These are phyloP conservation scores for Rhizophora apiculata DNA, from an alignment of 345 rosid genomes.

Conservation along the genomic window DNA sequence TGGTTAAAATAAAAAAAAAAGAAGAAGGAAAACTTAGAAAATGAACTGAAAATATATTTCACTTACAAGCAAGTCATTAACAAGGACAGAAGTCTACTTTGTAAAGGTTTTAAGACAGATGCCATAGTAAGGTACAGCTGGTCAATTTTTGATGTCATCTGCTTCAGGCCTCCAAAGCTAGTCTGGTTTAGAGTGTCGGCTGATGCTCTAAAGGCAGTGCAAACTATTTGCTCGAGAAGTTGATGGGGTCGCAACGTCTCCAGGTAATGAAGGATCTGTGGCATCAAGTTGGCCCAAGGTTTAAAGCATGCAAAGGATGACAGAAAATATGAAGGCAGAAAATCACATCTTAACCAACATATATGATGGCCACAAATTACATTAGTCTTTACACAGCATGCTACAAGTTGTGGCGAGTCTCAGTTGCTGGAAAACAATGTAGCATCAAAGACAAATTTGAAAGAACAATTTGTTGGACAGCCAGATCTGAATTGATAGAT, in stretches of 20 bases:
- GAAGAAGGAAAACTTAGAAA: neutral
- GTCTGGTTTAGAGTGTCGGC: slow-evolving; percentile 83
- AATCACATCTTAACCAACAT: neutral
- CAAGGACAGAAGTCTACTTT: slow-evolving; percentile 35
- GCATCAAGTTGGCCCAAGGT: slow-evolving; percentile 18
- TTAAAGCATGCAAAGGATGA: slow-evolving; percentile 12
- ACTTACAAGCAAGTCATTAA: slow-evolving; percentile 12
- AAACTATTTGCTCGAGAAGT: slow-evolving; percentile 95
- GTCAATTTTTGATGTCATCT: slow-evolving; percentile 62
- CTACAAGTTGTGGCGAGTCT: neutral
- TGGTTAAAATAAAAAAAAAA: too few species aligned
- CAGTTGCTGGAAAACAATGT: neutral
- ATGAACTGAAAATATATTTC: neutral
- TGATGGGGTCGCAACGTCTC: slow-evolving; percentile 89
- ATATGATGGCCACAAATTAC: neutral
- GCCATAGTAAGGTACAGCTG: slow-evolving; percentile 67
- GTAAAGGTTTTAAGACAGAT: slow-evolving; percentile 59
- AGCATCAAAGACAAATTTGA: neutral
- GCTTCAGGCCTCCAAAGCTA: slow-evolving; percentile 63
- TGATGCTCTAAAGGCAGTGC: slow-evolving; percentile 91
- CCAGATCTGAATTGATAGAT: neutral
- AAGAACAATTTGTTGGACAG: neutral
- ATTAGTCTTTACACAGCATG: neutral
- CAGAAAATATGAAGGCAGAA: neutral
- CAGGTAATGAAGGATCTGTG: slow-evolving; percentile 79